Evolutionary conservation across 1,139 yeast species (phyloP), one percentile per base, ranked within the genome.

Genomic region (Scheffersomyces cryptocercus): DNA sequence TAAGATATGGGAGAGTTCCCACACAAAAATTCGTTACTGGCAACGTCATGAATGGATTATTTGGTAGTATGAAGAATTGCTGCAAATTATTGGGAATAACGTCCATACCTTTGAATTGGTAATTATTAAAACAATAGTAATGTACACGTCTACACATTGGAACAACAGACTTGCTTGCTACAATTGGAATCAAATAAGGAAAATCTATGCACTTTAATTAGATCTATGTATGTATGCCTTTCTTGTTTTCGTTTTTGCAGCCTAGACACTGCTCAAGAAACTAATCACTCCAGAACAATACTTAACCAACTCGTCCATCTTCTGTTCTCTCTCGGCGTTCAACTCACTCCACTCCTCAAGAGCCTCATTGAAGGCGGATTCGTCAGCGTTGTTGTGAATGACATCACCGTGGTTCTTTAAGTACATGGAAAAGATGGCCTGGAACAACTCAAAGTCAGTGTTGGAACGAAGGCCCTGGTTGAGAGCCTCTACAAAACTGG

Each of bases 361-460:
- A 0, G 81, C 77, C 1, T 59, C 62, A 35, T 64, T 66, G 31
- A 83, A 65, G 16, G 56, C 51, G 3, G 55, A 62, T 7, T 72
- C 76, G 13, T 64, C 62, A 2, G 67, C 65, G 45, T 73, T 69
- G 28, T 67, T 73, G 52, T 83, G 81, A 28, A 91, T 67, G 5
- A 88, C 83, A 63, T 93, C 99, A 16, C 93, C 93, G 61, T 95
- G 99, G 41, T 77, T 78, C 58, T 81, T 81, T 50, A 89, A 73
- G 47, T 90, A 75, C 73, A 89, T 76, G 14, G 84, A 73, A 76
- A 88, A 82, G 65, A 90, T 79, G 0, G 96, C 96, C 59, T 90
- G 85, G 41, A 80, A 73, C 30, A 86, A 64, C 53, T 89, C 97
- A 55, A 75, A 84, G 64, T 91, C 81, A 24, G 57, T 64, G 47